Evolutionary conservation across 2,329 filamentous ascomycete genomes (phyloP).

Genomic region (Claviceps humidiphila): DNA sequence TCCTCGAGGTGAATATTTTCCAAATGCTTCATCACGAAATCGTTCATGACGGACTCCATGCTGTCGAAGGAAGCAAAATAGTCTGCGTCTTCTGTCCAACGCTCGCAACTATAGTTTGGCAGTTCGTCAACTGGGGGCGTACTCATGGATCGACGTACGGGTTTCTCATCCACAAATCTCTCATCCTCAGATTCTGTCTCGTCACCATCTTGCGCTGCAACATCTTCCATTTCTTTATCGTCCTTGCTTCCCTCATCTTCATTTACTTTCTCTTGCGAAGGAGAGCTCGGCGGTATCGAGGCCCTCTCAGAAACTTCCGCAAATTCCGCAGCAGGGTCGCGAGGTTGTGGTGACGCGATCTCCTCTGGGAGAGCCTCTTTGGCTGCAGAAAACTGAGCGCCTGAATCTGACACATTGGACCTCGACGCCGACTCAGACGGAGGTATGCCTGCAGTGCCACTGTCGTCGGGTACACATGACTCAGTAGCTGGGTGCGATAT

Average conservation of each 20-base stretch:
- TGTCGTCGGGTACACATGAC: background rate
- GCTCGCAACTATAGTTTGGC: constrained; percentile 30
- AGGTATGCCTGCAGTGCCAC: background rate
- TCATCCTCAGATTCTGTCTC: constrained; percentile 43
- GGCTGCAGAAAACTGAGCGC: background rate
- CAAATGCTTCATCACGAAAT: constrained; percentile 34
- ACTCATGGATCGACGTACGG: constrained; percentile 35
- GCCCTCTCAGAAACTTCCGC: constrained; percentile 17
- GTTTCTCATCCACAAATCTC: constrained; percentile 34
- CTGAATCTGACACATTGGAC: background rate
- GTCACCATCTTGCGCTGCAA: constrained; percentile 25
- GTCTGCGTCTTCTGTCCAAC: constrained; percentile 35
- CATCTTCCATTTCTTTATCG: background rate
- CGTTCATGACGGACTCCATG: constrained; percentile 25
- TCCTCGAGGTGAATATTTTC: constrained; percentile 26
- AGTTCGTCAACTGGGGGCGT: constrained; percentile 43
- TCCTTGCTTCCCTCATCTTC: background rate
- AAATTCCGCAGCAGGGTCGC: background rate
- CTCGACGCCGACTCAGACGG: constrained; percentile 3
- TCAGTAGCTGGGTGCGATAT: constrained; percentile 1
- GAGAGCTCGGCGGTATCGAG: constrained; percentile 29
- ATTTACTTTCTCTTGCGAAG: constrained; percentile 22
- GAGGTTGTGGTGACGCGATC: background rate
- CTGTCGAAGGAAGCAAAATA: constrained; percentile 29
- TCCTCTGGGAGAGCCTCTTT: background rate